Conservation (phyloP, 2,329 filamentous ascomycete genomes). For the Chrysoporthe cubensis region DNA sequence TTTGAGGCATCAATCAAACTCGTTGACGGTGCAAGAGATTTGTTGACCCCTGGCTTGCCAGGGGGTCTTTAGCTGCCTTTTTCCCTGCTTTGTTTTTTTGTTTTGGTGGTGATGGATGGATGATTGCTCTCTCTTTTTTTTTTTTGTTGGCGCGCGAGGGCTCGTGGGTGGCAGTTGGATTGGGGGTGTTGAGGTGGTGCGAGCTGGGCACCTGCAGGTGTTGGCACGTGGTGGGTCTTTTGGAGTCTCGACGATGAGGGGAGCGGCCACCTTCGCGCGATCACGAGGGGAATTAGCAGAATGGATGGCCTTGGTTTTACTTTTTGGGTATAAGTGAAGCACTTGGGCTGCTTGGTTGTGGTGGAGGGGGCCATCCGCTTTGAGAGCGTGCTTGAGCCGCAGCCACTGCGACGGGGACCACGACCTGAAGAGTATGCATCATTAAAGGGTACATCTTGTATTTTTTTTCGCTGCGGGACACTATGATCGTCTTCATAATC, state of each 20-base stretch:
- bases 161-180: too few relatives aligned
- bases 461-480: too few relatives aligned
- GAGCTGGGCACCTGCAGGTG: too few relatives aligned
- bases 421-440: not conserved
- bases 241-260: not conserved
- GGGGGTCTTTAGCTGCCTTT: not conserved
- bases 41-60: conserved; percentile 2
- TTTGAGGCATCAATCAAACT: conserved; percentile 3
- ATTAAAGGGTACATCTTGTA: too few relatives aligned
- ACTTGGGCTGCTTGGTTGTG: not conserved
- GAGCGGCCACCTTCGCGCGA: too few relatives aligned
- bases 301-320: not conserved
- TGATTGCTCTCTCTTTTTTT: not conserved
- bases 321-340: not conserved
- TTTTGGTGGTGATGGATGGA: too few relatives aligned
- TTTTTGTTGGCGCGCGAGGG: too few relatives aligned
- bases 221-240: not conserved
- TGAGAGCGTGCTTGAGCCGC: not conserved
- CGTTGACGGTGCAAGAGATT: not conserved
- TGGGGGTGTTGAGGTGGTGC: too few relatives aligned
- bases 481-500: too few relatives aligned
- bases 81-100: not conserved
- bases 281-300: not conserved
- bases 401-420: not conserved
- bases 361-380: too few relatives aligned